phyloP scores from a whole-genome alignment of 164 flowering plant genomes.

The Vitis cinerea region DNA sequence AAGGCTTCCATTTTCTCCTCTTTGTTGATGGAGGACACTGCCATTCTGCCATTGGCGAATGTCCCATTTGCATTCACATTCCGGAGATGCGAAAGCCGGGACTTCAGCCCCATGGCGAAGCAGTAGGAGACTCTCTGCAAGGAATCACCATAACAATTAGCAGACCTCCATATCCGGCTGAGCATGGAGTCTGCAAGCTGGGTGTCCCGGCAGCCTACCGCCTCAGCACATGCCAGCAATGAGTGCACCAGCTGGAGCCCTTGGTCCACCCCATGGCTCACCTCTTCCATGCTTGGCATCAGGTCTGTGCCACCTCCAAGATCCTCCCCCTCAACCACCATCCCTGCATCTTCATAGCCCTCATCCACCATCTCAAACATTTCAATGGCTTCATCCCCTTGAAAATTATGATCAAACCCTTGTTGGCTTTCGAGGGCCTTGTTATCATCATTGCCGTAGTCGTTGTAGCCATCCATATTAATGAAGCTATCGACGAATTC shows the following conservation, averaged over 20 bases:
- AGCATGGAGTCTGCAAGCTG: slow-evolving; percentile 46
- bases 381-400: slow-evolving; percentile 7
- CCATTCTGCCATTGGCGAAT: slow-evolving; percentile 19
- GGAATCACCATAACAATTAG: slow-evolving; percentile 51
- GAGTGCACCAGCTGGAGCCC: slow-evolving; percentile 64
- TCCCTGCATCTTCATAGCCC: slow-evolving; percentile 7
- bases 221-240: slow-evolving; percentile 69
- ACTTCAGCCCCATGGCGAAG: slow-evolving; percentile 50
- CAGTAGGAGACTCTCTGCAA: slow-evolving; percentile 53
- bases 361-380: slow-evolving; percentile 11
- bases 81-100: slow-evolving; percentile 42
- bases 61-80: slow-evolving; percentile 36
- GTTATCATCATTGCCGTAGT: slow-evolving; percentile 9
- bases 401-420: slow-evolving; percentile 9
- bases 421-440: slow-evolving; percentile 1
- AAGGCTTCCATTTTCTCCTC: slow-evolving; percentile 54
- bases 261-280: slow-evolving; percentile 39
- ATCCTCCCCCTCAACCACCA: slow-evolving; percentile 20
- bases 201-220: slow-evolving; percentile 60
- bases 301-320: neutral
- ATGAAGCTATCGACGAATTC: slow-evolving; percentile 56
- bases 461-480: slow-evolving; percentile 32
- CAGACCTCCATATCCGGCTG: slow-evolving; percentile 39
- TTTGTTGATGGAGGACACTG: no score
- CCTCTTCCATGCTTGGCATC: slow-evolving; percentile 16